Evolutionary conservation across 345 rosid genomes (phyloP).

Genomic region (Jatropha curcas): DNA sequence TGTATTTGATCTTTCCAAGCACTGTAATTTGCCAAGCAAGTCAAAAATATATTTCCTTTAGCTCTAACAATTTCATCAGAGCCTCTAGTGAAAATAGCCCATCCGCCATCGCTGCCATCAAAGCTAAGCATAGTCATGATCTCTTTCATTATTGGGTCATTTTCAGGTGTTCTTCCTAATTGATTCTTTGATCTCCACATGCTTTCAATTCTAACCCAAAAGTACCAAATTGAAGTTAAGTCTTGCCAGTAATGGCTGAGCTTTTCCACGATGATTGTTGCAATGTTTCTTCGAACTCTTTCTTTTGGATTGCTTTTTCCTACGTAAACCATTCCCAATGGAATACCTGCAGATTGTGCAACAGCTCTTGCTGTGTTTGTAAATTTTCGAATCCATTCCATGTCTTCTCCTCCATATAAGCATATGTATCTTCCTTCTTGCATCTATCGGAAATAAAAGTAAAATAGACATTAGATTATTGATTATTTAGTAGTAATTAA

Average conservation of each 20-base stretch:
- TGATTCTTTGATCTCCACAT: constrained; percentile 31
- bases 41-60: constrained; percentile 16
- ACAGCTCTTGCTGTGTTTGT: constrained; percentile 28
- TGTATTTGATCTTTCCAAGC: constrained; percentile 15
- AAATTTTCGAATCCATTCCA: constrained; percentile 56
- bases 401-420: constrained; percentile 61
- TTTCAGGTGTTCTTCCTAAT: constrained; percentile 21
- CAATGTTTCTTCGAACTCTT: constrained; percentile 28
- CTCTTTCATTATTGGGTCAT: constrained; percentile 24
- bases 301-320: constrained; percentile 47
- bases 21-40: constrained; percentile 11
- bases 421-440: constrained; percentile 39
- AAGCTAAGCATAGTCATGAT: constrained; percentile 26
- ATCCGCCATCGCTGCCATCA: constrained; percentile 25
- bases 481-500: too few species aligned
- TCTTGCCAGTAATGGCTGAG: constrained; percentile 39
- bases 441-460: constrained; percentile 25
- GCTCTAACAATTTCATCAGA: constrained; percentile 13
- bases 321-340: constrained; percentile 53
- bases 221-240: constrained; percentile 34
- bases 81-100: constrained; percentile 27
- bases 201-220: constrained; percentile 33
- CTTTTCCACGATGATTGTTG: constrained; percentile 24
- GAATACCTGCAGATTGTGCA: constrained; percentile 35
- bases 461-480: too few species aligned